Evolutionary conservation across 352 stramenopile species (phyloP), one percentile per base, ranked within the genome.

Genomic region (Phytophthora podocarpi): DNA sequence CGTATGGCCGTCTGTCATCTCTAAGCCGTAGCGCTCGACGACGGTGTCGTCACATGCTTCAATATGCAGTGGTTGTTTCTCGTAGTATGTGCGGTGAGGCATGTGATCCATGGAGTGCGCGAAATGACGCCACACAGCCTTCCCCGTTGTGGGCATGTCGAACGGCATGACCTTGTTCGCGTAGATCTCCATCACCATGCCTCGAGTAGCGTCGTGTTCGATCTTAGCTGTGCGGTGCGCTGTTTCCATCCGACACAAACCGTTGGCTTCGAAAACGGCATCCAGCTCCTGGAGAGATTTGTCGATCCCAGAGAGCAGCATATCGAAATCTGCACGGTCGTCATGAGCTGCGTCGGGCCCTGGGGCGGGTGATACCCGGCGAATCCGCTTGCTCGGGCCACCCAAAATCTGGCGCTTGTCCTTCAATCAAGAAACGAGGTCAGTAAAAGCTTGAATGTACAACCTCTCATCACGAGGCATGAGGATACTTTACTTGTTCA

Each of bases 151-250:
- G 16, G 55, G 36, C 54, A 78, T 64, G 47, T 64, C 60, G 35
- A 78, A 74, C 5, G 65, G 60, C 64, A 78, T 74, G 16, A 74
- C 41, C 15, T 74, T 74, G 51, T 74, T 78, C 18, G 69, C 69
- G 32, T 72, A 74, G 47, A 78, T 74, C 37, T 78, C 64, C 59
- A 74, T 74, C 43, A 78, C 69, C 43, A 74, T 78, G 21, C 64
- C 59, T 26, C 56, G 47, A 30, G 60, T 62, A 24, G 53, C 65
- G 37, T 78, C 65, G 27, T 74, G 69, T 30, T 69, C 56, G 28
- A 78, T 70, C 46, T 69, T 72, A 15, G 60, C 69, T 4, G 67
- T 72, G 46, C 69, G 65, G 30, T 74, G 53, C 0, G 60, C 55
- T 30, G 51, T 70, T 59, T 74, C 65, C 52, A 74, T 71, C 26